These are phyloP conservation scores for Pleurostoma richardsiae DNA, from an alignment of 2,329 filamentous ascomycete species.

Conservation along the genomic window DNA sequence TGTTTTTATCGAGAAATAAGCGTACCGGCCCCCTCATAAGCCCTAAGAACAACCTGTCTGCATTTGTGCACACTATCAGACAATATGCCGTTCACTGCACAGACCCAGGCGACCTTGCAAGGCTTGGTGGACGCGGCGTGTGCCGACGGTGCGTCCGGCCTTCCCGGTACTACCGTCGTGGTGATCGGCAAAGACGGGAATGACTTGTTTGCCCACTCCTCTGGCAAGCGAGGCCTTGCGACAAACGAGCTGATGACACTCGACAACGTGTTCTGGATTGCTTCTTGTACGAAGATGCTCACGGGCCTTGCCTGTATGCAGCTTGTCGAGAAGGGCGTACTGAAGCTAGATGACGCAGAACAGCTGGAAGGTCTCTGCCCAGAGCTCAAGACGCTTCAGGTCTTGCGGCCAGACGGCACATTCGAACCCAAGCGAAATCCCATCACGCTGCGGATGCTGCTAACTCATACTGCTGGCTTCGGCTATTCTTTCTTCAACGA, in stretches of 20 bases:
- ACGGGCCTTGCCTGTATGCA: conserved; percentile 50
- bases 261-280: conserved; percentile 57
- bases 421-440: conserved; percentile 36
- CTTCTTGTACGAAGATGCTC: conserved; percentile 54
- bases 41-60: too few relatives aligned
- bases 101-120: conserved; percentile 13
- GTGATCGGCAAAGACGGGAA: conserved; percentile 41
- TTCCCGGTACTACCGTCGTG: conserved; percentile 40
- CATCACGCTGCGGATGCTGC: conserved; percentile 54
- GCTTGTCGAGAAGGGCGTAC: conserved; percentile 44
- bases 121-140: conserved; percentile 28
- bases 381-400: conserved; percentile 41
- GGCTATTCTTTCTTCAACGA: conserved; percentile 52
- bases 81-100: conserved; percentile 11
- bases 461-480: conserved; percentile 52
- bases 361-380: conserved; percentile 41
- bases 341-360: conserved; percentile 41
- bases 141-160: conserved; percentile 27
- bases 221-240: conserved; percentile 37
- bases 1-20: too few relatives aligned
- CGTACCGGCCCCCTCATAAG: too few relatives aligned
- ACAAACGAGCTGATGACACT: conserved; percentile 8
- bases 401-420: conserved; percentile 32
- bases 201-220: conserved; percentile 40
- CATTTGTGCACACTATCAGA: neutral